Evolutionary conservation across 75 land plant genomes (phyloP).

Genomic region (Adiantum capillusveneris): DNA sequence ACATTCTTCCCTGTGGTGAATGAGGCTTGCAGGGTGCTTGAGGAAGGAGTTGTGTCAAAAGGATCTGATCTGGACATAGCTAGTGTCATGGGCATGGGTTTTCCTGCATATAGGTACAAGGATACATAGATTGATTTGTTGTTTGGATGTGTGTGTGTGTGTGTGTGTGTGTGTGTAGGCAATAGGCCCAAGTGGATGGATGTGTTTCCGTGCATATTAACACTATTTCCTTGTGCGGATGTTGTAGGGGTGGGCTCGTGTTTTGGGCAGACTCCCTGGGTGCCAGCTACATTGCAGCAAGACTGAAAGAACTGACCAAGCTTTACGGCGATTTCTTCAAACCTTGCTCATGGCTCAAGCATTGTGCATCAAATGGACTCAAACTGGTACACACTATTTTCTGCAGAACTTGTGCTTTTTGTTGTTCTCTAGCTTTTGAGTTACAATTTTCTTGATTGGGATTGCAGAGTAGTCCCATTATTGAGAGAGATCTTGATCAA

Average conservation of each 20-base stretch:
- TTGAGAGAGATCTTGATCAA: no score
- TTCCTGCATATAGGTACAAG: slow-evolving; percentile 48
- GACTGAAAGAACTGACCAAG: slow-evolving; percentile 23
- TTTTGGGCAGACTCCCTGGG: slow-evolving; percentile 44
- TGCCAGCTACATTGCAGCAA: slow-evolving; percentile 19
- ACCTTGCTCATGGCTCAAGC: slow-evolving; percentile 26
- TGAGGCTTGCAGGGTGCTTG: slow-evolving; percentile 22
- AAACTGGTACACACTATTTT: no score
- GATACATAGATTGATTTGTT: no score
- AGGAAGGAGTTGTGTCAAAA: slow-evolving; percentile 17
- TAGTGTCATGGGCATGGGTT: slow-evolving; percentile 33
- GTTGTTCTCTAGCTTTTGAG: no score
- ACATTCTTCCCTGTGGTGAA: slow-evolving; percentile 23
- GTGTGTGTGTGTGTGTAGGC: no score
- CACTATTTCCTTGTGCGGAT: no score
- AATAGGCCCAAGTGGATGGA: no score
- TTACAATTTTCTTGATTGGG: no score
- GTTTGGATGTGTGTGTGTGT: no score
- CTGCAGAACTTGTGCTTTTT: no score
- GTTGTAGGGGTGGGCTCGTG: slow-evolving; percentile 39
- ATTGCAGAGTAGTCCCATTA: no score
- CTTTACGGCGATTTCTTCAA: slow-evolving; percentile 27
- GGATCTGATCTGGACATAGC: slow-evolving; percentile 23
- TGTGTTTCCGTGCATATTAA: no score
- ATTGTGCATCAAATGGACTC: slow-evolving; percentile 11